A percentile compares a stretch with the other conserved stretches of the same genome.
Conservation (phyloP, 2,329 filamentous ascomycete genomes). For the Bimuria novae-zelandiae region DNA sequence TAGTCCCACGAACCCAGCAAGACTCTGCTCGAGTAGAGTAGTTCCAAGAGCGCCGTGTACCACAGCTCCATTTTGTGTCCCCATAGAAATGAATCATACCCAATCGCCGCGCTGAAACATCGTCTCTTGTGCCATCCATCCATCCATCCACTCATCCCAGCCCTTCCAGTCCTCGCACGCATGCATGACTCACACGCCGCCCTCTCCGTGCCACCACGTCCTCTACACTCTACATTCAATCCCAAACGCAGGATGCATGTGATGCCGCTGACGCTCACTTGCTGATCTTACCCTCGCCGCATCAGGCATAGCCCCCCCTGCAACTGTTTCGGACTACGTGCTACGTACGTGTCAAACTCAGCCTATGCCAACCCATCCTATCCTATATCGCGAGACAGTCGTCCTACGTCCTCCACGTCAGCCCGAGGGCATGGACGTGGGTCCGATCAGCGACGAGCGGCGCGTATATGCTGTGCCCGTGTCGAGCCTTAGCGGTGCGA, state of each 20-base stretch:
- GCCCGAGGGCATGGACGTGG: background rate
- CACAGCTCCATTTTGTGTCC: too few species aligned
- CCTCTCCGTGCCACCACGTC: background rate
- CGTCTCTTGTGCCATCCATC: background rate
- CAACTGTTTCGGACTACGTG: conserved; percentile 17
- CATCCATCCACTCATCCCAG: background rate
- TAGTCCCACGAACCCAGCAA: background rate
- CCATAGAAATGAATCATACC: conserved; percentile 12
- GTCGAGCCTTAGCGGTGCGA: too few species aligned
- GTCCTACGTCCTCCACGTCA: conserved; percentile 4
- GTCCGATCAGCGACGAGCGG: too few species aligned
- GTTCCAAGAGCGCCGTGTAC: too few species aligned
- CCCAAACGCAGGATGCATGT: too few species aligned
- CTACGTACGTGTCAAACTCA: conserved; percentile 21
- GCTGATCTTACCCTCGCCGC: too few species aligned
- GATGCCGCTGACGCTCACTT: too few species aligned
- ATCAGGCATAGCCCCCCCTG: conserved; percentile 11
- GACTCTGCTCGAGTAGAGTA: background rate
- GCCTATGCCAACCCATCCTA: background rate
- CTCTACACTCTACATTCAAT: background rate
- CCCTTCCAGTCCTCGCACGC: background rate
- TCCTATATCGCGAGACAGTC: too few species aligned
- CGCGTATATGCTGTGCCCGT: background rate
- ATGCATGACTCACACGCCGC: background rate
- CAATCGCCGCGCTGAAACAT: conserved; percentile 10